A percentile compares a stretch with the other conserved stretches of the same genome.
phyloP scores from a whole-genome alignment of 345 rosid genomes.

The Ricinus communis region DNA sequence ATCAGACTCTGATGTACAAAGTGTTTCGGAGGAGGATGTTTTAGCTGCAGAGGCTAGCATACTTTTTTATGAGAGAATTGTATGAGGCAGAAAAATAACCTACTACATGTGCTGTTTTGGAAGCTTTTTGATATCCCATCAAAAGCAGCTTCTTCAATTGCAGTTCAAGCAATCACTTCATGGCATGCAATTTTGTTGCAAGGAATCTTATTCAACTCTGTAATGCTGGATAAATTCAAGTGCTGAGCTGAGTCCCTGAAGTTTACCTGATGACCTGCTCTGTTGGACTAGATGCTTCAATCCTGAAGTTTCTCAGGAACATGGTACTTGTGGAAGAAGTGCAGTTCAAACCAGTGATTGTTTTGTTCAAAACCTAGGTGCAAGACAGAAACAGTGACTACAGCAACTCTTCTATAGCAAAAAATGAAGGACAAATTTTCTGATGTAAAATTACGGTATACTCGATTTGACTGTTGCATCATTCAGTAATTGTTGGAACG shows the following conservation, averaged over 20 bases:
- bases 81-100: constrained; percentile 17
- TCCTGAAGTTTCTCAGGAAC: not conserved
- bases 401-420: not conserved
- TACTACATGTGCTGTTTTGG: not conserved
- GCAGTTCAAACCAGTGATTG: not conserved
- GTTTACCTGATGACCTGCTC: not conserved
- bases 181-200: not conserved
- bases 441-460: not conserved
- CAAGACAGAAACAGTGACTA: not conserved
- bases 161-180: not conserved
- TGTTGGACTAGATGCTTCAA: not conserved
- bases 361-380: not conserved
- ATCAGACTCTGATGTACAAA: constrained; percentile 66
- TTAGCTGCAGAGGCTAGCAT: constrained; percentile 79
- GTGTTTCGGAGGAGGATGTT: constrained; percentile 68
- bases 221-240: not conserved
- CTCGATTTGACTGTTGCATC: not conserved
- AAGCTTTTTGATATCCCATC: no score
- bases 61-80: constrained; percentile 74
- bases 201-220: no score
- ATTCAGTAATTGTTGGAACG: not conserved
- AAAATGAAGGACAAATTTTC: not conserved
- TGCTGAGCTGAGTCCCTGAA: not conserved
- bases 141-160: no score
- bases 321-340: not conserved